Conservation (phyloP, 2,329 filamentous ascomycete genomes). For the Trichoderma hamatum region DNA sequence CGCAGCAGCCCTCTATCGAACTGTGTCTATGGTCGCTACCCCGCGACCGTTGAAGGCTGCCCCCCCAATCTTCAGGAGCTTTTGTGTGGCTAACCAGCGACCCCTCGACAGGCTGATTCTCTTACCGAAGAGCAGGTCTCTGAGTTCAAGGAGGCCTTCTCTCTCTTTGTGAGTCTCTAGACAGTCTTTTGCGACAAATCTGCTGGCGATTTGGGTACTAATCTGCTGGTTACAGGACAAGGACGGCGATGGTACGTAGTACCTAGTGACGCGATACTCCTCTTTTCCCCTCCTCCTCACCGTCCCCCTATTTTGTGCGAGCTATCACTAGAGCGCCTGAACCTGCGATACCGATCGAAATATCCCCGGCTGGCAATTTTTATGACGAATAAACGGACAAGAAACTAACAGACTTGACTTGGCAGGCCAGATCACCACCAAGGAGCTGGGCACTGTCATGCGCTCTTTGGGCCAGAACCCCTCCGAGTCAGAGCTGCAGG, state of each 20-base stretch:
- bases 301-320: neutral
- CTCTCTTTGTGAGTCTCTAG: slow-evolving; percentile 82
- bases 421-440: slow-evolving; percentile 85
- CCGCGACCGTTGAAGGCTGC: slow-evolving; percentile 36
- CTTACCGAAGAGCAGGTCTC: slow-evolving; percentile 99
- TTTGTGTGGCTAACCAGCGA: slow-evolving; percentile 34
- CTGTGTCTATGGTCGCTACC: slow-evolving; percentile 24
- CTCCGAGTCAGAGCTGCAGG: slow-evolving; percentile 85
- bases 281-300: neutral
- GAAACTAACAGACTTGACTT: slow-evolving; percentile 14
- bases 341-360: neutral
- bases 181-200: neutral
- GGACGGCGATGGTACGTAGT: slow-evolving; percentile 81
- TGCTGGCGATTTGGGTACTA: slow-evolving; percentile 31
- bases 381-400: neutral
- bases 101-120: slow-evolving; percentile 76
- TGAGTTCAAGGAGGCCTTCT: slow-evolving; percentile 99
- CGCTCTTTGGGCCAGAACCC: slow-evolving; percentile 88
- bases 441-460: slow-evolving; percentile 89
- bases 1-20: neutral
- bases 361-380: neutral
- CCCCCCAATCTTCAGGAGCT: slow-evolving; percentile 19
- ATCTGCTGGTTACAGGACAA: slow-evolving; percentile 65
- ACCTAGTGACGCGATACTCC: slow-evolving; percentile 13
- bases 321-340: neutral